Evolutionary conservation across 202 grass and related monocot genomes (phyloP).

Genomic region (Eragrostis tef): DNA sequence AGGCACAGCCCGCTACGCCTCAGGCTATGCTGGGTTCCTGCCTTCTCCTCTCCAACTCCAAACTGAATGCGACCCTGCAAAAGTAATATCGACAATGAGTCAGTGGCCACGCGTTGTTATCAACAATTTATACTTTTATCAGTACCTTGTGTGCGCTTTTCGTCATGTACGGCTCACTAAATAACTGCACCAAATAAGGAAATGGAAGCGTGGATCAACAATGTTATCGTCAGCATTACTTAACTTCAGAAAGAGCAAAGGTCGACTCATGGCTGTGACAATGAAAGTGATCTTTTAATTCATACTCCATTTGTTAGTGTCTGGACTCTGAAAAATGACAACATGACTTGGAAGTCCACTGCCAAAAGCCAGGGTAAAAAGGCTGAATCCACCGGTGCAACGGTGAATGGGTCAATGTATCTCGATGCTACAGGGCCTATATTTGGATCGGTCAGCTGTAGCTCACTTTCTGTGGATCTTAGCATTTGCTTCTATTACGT

Average conservation of each 20-base stretch:
- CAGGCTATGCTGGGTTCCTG: conserved; percentile 47
- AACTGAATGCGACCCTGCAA: conserved; percentile 47
- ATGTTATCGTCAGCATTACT: conserved; percentile 11
- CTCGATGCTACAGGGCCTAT: conserved; percentile 1
- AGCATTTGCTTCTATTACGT: background rate
- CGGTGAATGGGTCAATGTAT: background rate
- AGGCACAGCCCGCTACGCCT: conserved; percentile 71
- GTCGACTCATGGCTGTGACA: background rate
- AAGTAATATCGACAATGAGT: background rate
- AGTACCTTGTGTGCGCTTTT: conserved; percentile 60
- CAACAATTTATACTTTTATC: background rate
- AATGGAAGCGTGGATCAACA: conserved; percentile 16
- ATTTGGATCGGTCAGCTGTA: background rate
- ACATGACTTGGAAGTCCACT: conserved; percentile 40
- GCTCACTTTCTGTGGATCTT: background rate
- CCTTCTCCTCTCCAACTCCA: conserved; percentile 52
- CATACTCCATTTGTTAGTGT: conserved; percentile 17
- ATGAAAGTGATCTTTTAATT: background rate
- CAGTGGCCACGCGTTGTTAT: background rate
- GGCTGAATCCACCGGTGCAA: background rate
- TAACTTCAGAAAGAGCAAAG: conserved; percentile 46
- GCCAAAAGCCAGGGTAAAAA: no score
- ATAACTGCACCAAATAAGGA: conserved; percentile 50
- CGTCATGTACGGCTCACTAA: conserved; percentile 66
- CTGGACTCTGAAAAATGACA: conserved; percentile 16